These are phyloP conservation scores for Annulohypoxylon stygium DNA, from an alignment of 495 filamentous ascomycete genomes.

Conservation along the genomic window DNA sequence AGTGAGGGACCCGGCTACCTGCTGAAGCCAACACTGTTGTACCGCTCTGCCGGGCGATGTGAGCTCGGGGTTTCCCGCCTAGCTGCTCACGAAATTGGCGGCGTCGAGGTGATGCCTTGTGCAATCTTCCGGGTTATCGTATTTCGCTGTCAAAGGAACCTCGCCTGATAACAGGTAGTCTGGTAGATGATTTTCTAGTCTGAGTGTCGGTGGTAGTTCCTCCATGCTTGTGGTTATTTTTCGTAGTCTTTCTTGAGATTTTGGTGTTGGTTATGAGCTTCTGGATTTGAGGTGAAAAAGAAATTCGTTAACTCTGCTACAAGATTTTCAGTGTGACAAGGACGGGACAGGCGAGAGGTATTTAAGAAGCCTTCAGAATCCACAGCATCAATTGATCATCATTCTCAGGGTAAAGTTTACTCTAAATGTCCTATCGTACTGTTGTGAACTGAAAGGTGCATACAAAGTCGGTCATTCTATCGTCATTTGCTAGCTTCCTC, in stretches of 20 bases:
- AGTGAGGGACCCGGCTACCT: slow-evolving; percentile 17
- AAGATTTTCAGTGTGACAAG: background rate
- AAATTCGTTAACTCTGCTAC: background rate
- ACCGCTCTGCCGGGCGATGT: background rate
- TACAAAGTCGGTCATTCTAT: slow-evolving; percentile 15
- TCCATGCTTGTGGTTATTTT: slow-evolving; percentile 17
- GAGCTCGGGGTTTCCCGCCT: background rate
- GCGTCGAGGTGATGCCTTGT: slow-evolving; percentile 19
- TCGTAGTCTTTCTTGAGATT: background rate
- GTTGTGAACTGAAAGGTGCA: slow-evolving; percentile 1
- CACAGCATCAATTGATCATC: slow-evolving; percentile 2
- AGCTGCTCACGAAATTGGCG: slow-evolving; percentile 12
- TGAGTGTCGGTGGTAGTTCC: slow-evolving; percentile 13
- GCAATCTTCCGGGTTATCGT: slow-evolving; percentile 24
- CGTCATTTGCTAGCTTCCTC: slow-evolving; percentile 20
- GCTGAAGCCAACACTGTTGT: slow-evolving; percentile 9
- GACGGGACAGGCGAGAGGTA: background rate
- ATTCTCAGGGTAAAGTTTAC: slow-evolving; percentile 14
- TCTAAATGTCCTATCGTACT: background rate
- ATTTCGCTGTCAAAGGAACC: slow-evolving; percentile 12
- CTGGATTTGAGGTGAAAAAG: background rate
- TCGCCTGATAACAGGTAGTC: slow-evolving; percentile 31
- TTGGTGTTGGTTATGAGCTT: background rate
- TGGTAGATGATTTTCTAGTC: slow-evolving; percentile 13
- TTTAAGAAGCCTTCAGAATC: slow-evolving; percentile 6